Conservation (phyloP, 768 basidiomycete genomes). For the Heimioporus sp. region DNA sequence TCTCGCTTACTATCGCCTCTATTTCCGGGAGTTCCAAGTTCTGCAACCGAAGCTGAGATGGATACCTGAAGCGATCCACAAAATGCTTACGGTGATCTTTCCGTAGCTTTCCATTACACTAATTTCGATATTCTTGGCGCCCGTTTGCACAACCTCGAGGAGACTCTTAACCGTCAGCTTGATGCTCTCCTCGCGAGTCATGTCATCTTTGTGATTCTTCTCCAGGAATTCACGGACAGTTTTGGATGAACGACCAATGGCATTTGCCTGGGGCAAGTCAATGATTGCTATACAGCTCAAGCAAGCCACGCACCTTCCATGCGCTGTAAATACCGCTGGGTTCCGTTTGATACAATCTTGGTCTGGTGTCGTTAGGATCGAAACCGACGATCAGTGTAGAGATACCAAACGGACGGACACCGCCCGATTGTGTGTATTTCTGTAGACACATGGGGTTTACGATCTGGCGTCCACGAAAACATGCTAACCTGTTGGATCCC, state of each 20-base stretch:
- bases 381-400: constrained; percentile 97
- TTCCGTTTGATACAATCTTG: constrained; percentile 94
- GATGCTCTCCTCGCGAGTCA: constrained; percentile 86
- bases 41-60: constrained; percentile 38
- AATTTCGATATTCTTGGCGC: constrained; percentile 99
- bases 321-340: constrained; percentile 97
- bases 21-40: constrained; percentile 86
- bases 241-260: constrained; percentile 96
- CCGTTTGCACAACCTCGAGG: constrained; percentile 97
- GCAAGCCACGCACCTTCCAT: constrained; percentile 74
- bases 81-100: constrained; percentile 72
- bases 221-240: constrained; percentile 98
- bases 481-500: constrained; percentile 91
- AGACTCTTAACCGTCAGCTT: constrained; percentile 94
- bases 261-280: constrained; percentile 71
- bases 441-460: constrained; percentile 28
- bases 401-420: constrained; percentile 97
- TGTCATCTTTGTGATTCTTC: constrained; percentile 93
- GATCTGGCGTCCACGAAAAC: background rate
- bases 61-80: background rate
- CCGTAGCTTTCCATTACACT: constrained; percentile 96
- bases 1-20: constrained; percentile 86
- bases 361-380: constrained; percentile 86
- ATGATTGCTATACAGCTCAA: background rate
- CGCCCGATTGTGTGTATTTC: constrained; percentile 98